A percentile compares a stretch with the other conserved stretches of the same genome.
These are phyloP conservation scores for Fremontodendron californicum DNA, from an alignment of 345 rosid species.

Conservation along the genomic window DNA sequence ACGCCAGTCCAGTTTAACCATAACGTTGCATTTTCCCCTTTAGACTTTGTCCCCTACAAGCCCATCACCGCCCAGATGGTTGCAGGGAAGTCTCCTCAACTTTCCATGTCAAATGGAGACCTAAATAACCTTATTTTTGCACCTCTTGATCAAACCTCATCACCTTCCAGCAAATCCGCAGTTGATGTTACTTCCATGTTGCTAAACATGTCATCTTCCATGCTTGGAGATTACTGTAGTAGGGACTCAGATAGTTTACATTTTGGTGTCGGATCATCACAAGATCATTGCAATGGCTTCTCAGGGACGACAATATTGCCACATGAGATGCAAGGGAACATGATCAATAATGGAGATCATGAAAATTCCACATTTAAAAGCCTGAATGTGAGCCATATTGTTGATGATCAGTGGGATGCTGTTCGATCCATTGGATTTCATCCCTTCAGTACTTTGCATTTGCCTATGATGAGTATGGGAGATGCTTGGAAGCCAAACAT, in stretches of 20 bases:
- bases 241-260: slow-evolving; percentile 17
- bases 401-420: slow-evolving; percentile 28
- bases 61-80: slow-evolving; percentile 18
- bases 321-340: slow-evolving; percentile 22
- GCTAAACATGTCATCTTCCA: slow-evolving; percentile 34
- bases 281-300: slow-evolving; percentile 26
- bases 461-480: slow-evolving; percentile 13
- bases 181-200: slow-evolving; percentile 44
- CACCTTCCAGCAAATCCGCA: slow-evolving; percentile 25
- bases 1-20: slow-evolving; percentile 29
- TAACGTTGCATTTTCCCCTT: slow-evolving; percentile 31
- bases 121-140: slow-evolving; percentile 38
- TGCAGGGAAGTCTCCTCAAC: slow-evolving; percentile 13
- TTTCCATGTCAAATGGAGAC: slow-evolving; percentile 33
- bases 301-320: slow-evolving; percentile 2
- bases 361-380: slow-evolving; percentile 16
- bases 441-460: slow-evolving; percentile 36
- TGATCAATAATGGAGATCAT: background rate
- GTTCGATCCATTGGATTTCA: slow-evolving; percentile 24
- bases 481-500: slow-evolving; percentile 35
- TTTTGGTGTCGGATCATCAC: slow-evolving; percentile 19
- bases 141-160: slow-evolving; percentile 33
- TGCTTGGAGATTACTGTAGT: slow-evolving; percentile 38
- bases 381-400: background rate
- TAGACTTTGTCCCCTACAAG: slow-evolving; percentile 37